These are phyloP conservation scores for Alternaria consortialis DNA, from an alignment of 2,329 filamentous ascomycete species.

Conservation along the genomic window DNA sequence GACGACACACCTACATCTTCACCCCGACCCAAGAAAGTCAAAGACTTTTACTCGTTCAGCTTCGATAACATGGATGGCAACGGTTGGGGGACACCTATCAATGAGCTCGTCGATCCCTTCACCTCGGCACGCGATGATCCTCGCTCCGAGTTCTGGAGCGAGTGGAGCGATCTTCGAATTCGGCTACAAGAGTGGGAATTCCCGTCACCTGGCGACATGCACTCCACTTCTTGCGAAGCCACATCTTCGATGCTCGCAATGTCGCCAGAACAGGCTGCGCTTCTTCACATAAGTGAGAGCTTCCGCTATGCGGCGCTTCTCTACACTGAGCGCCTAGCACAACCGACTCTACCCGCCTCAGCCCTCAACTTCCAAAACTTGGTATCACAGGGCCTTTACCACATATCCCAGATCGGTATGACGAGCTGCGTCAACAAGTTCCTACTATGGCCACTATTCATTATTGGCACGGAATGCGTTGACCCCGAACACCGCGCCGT, in stretches of 20 bases:
- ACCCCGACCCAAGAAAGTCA: constrained; percentile 45
- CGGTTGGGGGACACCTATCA: constrained; percentile 69
- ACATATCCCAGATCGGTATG: constrained; percentile 79
- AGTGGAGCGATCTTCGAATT: constrained; percentile 82
- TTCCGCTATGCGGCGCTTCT: constrained; percentile 90
- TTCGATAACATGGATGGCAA: constrained; percentile 72
- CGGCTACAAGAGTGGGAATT: constrained; percentile 85
- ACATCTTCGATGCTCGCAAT: constrained; percentile 36
- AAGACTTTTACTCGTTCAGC: constrained; percentile 63
- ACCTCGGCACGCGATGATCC: constrained; percentile 63
- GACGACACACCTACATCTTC: constrained; percentile 47
- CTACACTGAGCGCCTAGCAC: constrained; percentile 87
- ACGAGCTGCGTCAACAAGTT: constrained; percentile 83
- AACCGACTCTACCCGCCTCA: constrained; percentile 75
- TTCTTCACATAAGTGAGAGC: constrained; percentile 84
- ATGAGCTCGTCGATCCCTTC: constrained; percentile 55
- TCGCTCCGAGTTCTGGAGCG: constrained; percentile 74
- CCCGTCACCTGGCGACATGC: constrained; percentile 39
- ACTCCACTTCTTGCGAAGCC: constrained; percentile 37
- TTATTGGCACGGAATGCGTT: constrained; percentile 88
- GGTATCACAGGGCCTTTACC: constrained; percentile 82
- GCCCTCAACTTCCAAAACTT: constrained; percentile 83
- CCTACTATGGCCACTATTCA: constrained; percentile 90
- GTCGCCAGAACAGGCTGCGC: constrained; percentile 70
- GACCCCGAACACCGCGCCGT: constrained; percentile 80